Conservation (phyloP, 805 yeast genomes). For the Kurtzmaniella cleridarum region DNA sequence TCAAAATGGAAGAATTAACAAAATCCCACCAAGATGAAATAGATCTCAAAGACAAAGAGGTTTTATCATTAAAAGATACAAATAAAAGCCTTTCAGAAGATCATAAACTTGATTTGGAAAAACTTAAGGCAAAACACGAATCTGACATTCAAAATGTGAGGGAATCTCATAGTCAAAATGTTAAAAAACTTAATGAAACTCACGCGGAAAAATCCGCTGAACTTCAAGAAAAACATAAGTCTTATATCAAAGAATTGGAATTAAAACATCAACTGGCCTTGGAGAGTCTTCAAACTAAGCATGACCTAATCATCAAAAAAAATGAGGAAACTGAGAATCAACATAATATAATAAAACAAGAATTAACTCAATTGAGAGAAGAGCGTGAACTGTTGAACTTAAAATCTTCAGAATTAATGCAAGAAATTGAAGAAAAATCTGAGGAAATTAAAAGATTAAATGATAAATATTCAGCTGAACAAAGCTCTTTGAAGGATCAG, state of each 20-base stretch:
- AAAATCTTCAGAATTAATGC: background rate
- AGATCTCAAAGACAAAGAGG: background rate
- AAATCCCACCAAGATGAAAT: slow-evolving; percentile 1
- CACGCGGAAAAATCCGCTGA: background rate
- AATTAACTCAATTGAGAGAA: background rate
- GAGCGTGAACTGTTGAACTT: background rate
- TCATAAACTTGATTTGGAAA: too few species aligned
- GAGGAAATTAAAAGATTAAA: background rate
- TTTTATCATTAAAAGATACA: slow-evolving; percentile 1
- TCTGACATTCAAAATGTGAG: too few species aligned
- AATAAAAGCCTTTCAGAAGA: background rate
- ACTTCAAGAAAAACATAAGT: background rate
- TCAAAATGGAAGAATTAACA: slow-evolving; percentile 10
- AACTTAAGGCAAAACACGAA: too few species aligned
- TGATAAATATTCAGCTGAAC: background rate
- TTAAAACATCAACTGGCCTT: background rate
- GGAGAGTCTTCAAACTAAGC: too few species aligned
- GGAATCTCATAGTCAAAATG: too few species aligned
- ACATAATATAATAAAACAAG: background rate
- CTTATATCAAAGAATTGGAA: slow-evolving; percentile 3
- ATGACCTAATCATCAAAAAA: too few species aligned
- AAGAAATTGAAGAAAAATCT: slow-evolving; percentile 3
- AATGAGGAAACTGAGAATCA: background rate
- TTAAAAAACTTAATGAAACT: too few species aligned
- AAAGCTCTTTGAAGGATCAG: slow-evolving; percentile 1